phyloP scores from a whole-genome alignment of 2,329 filamentous ascomycete species.

The Trichoderma hamatum region DNA sequence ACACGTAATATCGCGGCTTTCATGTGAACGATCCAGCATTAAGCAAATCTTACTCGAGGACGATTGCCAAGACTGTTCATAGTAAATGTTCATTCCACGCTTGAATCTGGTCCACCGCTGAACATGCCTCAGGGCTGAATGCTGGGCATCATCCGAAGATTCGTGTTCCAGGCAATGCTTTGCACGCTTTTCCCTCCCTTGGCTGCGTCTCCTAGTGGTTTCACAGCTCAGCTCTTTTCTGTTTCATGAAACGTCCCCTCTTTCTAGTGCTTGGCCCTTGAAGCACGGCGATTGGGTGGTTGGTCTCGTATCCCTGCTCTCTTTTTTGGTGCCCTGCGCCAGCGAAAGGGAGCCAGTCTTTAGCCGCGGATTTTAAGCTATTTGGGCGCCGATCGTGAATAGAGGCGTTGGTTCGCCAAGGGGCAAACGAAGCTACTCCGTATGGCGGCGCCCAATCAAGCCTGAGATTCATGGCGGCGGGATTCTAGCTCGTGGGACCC shows the following conservation, averaged over 20 bases:
- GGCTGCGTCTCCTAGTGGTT: slow-evolving; percentile 21
- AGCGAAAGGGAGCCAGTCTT: slow-evolving; percentile 18
- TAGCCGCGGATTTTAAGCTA: neutral
- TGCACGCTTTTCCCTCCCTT: neutral
- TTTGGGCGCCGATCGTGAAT: slow-evolving; percentile 16
- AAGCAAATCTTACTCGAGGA: neutral
- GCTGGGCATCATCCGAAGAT: neutral
- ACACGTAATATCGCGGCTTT: neutral
- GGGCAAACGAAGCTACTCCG: neutral
- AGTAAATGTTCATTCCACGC: neutral
- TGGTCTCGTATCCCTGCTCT: slow-evolving; percentile 3
- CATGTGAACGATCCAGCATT: neutral
- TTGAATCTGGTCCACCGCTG: neutral
- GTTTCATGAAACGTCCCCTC: slow-evolving; percentile 23
- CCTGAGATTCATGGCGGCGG: neutral
- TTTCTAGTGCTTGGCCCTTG: neutral
- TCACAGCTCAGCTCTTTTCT: slow-evolving; percentile 21
- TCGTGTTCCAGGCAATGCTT: slow-evolving; percentile 8
- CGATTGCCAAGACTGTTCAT: neutral
- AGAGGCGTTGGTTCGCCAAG: slow-evolving; percentile 9
- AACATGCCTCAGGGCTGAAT: neutral
- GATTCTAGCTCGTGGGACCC: slow-evolving; percentile 6
- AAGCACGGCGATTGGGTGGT: slow-evolving; percentile 15
- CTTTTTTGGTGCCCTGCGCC: neutral
- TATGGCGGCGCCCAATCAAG: slow-evolving; percentile 9